A percentile compares a stretch with the other conserved stretches of the same genome.
phyloP scores from a whole-genome alignment of 345 rosid genomes.

The Eucalyptus curtisii region DNA sequence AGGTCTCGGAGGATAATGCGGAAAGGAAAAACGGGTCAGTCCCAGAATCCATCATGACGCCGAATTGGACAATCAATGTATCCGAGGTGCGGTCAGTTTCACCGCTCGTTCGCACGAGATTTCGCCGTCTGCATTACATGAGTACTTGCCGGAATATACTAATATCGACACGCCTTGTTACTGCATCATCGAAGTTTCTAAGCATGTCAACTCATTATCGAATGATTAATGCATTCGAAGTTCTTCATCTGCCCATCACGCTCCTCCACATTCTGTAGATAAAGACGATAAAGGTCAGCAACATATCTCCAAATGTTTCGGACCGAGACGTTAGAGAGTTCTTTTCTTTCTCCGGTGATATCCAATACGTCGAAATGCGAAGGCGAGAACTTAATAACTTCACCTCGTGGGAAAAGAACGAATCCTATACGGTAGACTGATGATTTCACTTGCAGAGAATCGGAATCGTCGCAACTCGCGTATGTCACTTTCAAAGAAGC shows the following conservation, averaged over 20 bases:
- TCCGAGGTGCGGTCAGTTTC: neutral
- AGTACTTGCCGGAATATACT: neutral
- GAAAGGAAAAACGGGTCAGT: neutral
- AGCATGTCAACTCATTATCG: neutral
- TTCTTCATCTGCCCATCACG: neutral
- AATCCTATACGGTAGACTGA: neutral
- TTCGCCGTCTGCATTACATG: neutral
- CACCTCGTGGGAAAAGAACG: neutral
- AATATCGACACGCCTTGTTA: neutral
- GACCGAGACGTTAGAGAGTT: constrained; percentile 30
- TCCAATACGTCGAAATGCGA: constrained; percentile 30
- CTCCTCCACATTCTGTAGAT: constrained; percentile 3
- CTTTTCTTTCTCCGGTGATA: constrained; percentile 39
- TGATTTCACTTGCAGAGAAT: constrained; percentile 10
- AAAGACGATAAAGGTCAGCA: constrained; percentile 34
- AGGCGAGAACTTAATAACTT: constrained; percentile 8
- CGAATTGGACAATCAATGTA: neutral
- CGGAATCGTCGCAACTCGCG: constrained; percentile 20
- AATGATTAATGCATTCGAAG: neutral
- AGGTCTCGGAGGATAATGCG: neutral
- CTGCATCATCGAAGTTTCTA: neutral
- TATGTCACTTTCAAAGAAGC: constrained; percentile 28
- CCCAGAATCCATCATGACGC: neutral
- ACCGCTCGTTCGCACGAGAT: neutral
- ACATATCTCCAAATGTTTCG: constrained; percentile 21